Conservation (phyloP, 495 filamentous ascomycete species). For the Lentithecium fluviatile region DNA sequence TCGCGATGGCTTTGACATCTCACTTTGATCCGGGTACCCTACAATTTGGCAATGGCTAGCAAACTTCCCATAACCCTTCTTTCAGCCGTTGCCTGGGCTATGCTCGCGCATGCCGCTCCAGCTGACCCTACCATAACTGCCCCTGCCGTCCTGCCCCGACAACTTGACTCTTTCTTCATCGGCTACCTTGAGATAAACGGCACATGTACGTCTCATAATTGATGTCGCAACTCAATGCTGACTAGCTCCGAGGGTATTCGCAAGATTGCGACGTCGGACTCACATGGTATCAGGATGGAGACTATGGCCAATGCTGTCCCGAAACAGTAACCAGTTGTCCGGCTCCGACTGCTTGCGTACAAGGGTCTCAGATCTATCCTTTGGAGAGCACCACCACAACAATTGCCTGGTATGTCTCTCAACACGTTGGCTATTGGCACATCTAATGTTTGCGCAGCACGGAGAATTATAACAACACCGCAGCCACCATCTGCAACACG, state of each 20-base stretch:
- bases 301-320: constrained; percentile 31
- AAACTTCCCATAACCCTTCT: constrained; percentile 18
- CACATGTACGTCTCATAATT: constrained; percentile 16
- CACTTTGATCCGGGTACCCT: background rate
- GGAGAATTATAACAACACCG: constrained; percentile 12
- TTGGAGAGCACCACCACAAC: constrained; percentile 8
- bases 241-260: constrained; percentile 14
- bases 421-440: background rate
- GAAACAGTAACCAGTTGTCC: constrained; percentile 20
- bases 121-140: constrained; percentile 26
- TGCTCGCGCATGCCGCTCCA: constrained; percentile 13
- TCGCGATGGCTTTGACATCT: background rate
- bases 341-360: constrained; percentile 23
- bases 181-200: constrained; percentile 18
- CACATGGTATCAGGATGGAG: constrained; percentile 29
- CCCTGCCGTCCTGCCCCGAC: constrained; percentile 16
- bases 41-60: constrained; percentile 2
- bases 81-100: constrained; percentile 12
- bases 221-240: background rate
- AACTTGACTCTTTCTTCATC: constrained; percentile 21
- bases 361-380: constrained; percentile 28
- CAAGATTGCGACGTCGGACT: constrained; percentile 16
- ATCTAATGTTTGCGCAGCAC: constrained; percentile 13
- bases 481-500: constrained; percentile 23
- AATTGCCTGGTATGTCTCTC: constrained; percentile 24